Conservation (phyloP, 2,329 filamentous ascomycete genomes). For the Emydomyces testavorans region DNA sequence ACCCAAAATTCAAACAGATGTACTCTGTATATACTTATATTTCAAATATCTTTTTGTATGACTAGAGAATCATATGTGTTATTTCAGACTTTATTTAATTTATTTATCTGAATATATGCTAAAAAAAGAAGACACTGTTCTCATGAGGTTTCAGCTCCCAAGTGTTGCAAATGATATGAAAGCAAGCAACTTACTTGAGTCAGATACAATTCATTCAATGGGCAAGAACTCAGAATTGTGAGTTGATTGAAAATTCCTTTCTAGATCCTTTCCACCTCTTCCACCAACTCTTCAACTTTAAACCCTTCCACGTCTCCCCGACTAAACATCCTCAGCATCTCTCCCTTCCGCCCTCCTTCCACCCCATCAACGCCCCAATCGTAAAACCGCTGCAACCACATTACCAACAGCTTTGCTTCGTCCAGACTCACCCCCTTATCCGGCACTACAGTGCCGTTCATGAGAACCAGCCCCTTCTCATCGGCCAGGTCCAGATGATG, state of each 20-base stretch:
- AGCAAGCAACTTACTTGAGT: too few species aligned
- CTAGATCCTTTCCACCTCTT: conserved; percentile 73
- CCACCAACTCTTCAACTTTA: conserved; percentile 70
- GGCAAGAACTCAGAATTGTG: neutral
- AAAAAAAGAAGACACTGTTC: too few species aligned
- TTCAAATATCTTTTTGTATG: too few species aligned
- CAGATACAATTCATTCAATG: too few species aligned
- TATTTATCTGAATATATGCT: too few species aligned
- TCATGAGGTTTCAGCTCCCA: too few species aligned
- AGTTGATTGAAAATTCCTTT: neutral
- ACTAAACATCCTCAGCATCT: conserved; percentile 70
- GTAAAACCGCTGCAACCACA: conserved; percentile 94
- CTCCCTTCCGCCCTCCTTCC: conserved; percentile 49
- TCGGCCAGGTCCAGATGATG: conserved; percentile 73
- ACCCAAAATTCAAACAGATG: too few species aligned
- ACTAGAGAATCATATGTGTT: too few species aligned
- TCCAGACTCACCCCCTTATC: conserved; percentile 64
- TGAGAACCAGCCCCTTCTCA: conserved; percentile 67
- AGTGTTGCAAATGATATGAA: too few species aligned
- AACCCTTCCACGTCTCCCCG: conserved; percentile 62
- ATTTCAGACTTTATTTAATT: too few species aligned
- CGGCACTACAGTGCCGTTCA: conserved; percentile 70
- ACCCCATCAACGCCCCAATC: conserved; percentile 47
- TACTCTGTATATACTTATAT: too few species aligned
- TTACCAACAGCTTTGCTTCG: conserved; percentile 78